Evolutionary conservation across 345 rosid species (phyloP).

Genomic region (Balakata baccata): DNA sequence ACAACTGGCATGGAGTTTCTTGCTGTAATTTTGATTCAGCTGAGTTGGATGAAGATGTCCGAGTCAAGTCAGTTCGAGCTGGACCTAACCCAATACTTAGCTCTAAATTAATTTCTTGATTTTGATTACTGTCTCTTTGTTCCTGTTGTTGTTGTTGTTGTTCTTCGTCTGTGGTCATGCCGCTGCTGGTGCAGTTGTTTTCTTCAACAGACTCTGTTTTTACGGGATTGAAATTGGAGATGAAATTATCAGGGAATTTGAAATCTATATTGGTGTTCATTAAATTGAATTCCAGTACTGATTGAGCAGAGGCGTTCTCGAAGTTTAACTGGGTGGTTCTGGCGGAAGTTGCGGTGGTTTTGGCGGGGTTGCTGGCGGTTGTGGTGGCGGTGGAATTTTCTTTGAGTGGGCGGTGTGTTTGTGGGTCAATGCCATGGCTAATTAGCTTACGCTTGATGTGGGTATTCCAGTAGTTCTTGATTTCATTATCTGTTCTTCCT

Average conservation of each 20-base stretch:
- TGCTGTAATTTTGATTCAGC: conserved; percentile 43
- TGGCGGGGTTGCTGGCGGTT: background rate
- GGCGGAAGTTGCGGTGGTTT: background rate
- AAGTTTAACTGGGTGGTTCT: conserved; percentile 13
- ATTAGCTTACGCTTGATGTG: conserved; percentile 50
- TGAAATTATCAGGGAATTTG: background rate
- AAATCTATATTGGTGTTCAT: conserved; percentile 1
- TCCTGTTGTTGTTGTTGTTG: conserved; percentile 19
- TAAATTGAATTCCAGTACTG: conserved; percentile 9
- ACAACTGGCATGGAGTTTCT: background rate
- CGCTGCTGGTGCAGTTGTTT: conserved; percentile 42
- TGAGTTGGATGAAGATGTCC: conserved; percentile 26
- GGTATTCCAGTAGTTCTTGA: conserved; percentile 56
- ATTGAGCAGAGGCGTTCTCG: conserved; percentile 2
- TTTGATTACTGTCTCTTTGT: conserved; percentile 5
- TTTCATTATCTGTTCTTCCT: conserved; percentile 52
- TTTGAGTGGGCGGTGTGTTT: conserved; percentile 48
- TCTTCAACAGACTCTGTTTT: conserved; percentile 44
- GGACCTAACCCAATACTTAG: conserved; percentile 44
- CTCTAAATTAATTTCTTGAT: conserved; percentile 42
- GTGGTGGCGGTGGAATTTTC: conserved; percentile 25
- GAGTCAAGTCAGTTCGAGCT: conserved; percentile 5
- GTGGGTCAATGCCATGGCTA: conserved; percentile 46
- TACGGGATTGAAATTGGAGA: conserved; percentile 11
- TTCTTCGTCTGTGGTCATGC: conserved; percentile 56